phyloP scores from a whole-genome alignment of 1,284 basidiomycete species.

The Veloboletus limbatus region DNA sequence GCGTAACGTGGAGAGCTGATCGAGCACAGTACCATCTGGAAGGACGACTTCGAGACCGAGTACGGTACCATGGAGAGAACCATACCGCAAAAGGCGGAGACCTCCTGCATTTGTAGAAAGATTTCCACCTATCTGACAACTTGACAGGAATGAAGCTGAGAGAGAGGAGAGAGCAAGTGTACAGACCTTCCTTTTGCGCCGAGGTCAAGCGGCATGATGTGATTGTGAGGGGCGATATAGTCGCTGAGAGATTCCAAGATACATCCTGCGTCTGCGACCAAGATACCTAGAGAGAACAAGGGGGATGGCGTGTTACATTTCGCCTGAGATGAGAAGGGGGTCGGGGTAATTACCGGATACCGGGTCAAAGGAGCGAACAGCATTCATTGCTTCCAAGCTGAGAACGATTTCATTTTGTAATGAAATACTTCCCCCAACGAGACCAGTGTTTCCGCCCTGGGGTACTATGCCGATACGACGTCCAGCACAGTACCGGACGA shows the following conservation, averaged over 20 bases:
- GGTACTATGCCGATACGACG: constrained; percentile 86
- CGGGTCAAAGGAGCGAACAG: constrained; percentile 89
- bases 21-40: constrained; percentile 93
- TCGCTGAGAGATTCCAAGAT: constrained; percentile 91
- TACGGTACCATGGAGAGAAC: constrained; percentile 92
- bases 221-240: constrained; percentile 82
- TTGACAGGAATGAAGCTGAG: constrained; percentile 31
- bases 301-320: constrained; percentile 4
- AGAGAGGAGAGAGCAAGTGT: neutral
- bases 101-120: constrained; percentile 98
- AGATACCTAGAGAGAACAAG: constrained; percentile 47
- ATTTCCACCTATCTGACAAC: constrained; percentile 98
- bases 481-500: constrained; percentile 83
- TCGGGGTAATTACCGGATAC: constrained; percentile 64
- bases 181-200: constrained; percentile 94
- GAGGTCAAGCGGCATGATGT: constrained; percentile 97
- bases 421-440: constrained; percentile 96
- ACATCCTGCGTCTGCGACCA: constrained; percentile 88
- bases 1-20: constrained; percentile 79
- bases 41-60: constrained; percentile 97
- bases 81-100: constrained; percentile 90
- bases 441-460: constrained; percentile 97
- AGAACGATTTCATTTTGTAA: constrained; percentile 88
- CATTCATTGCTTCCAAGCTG: constrained; percentile 79
- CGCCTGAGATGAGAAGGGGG: constrained; percentile 12